Evolutionary conservation across 176 grass and related monocot species (phyloP).

Genomic region (Sorghum bicolor): Sorghum_bicolor_NCBIv3 NC_012872.2:4148501-4149000

Average conservation of each 20-base stretch:
- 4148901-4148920: constrained; percentile 76
- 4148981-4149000: neutral
- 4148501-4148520: neutral
- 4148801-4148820: constrained; percentile 20
- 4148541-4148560: neutral
- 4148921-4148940: constrained; percentile 67
- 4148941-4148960: constrained; percentile 84
- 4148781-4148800: constrained; percentile 29
- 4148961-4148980: constrained; percentile 51
- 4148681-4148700: constrained; percentile 83
- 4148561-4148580: neutral
- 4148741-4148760: constrained; percentile 94
- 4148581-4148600: constrained; percentile 13
- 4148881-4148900: constrained; percentile 79
- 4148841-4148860: constrained; percentile 20
- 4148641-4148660: constrained; percentile 87
- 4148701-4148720: constrained; percentile 71
- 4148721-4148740: constrained; percentile 92
- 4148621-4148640: constrained; percentile 92
- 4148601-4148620: constrained; percentile 79
- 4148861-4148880: constrained; percentile 26
- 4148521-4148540: neutral
- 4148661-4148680: constrained; percentile 93
- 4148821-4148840: constrained; percentile 20
- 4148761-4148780: constrained; percentile 97